Evolutionary conservation across 768 basidiomycete genomes (phyloP), one percentile per base, ranked within the genome.

Genomic region (Suillus subaureus): DNA sequence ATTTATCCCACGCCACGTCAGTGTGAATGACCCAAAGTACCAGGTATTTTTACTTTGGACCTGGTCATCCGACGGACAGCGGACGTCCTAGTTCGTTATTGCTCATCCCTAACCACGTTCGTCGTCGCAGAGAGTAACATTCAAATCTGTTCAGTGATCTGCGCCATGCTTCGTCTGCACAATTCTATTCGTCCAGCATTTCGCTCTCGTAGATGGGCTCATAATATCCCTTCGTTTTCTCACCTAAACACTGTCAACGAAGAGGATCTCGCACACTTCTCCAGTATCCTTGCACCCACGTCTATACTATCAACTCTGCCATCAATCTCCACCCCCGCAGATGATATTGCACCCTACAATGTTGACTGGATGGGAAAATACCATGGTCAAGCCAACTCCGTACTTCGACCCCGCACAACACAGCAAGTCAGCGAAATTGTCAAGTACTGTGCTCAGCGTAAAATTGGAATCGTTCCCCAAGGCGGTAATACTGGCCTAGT

Each of bases 401-500:
- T 99, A 15, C 82, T 99, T 61, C 94, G 91, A 74, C 97, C 97
- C 6, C 92, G 89, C 70, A 89, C 92, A 2, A 92, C 93, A 0
- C 80, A 92, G 67, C 89, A 99, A 79, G 95, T 99, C 74, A 91
- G 90, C 76, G 81, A 91, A 70, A 91, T 98, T 62, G 82, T 99
- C 73, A 90, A 89, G 74, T 93, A 89, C 82, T 99, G 97, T 78
- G 87, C 90, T 70, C 82, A 89, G 62, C 84, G 87, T 64, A 84
- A 86, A 63, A 91, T 99, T 49, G 90, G 89, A n/a, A 86, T 99
- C 62, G 96, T 97, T 2, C 97, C 97, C 2, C 97, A 99, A 77
- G 97, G 97, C 56, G 97, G 97, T 55, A 99, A 99, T 80, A 99
- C 97, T 0, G 97, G 97, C 18, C 86, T 99, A 15, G 97, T 99